Evolutionary conservation across 2,329 filamentous ascomycete genomes (phyloP), one percentile per base, ranked within the genome.

Genomic region (Epichloe elymi): DNA sequence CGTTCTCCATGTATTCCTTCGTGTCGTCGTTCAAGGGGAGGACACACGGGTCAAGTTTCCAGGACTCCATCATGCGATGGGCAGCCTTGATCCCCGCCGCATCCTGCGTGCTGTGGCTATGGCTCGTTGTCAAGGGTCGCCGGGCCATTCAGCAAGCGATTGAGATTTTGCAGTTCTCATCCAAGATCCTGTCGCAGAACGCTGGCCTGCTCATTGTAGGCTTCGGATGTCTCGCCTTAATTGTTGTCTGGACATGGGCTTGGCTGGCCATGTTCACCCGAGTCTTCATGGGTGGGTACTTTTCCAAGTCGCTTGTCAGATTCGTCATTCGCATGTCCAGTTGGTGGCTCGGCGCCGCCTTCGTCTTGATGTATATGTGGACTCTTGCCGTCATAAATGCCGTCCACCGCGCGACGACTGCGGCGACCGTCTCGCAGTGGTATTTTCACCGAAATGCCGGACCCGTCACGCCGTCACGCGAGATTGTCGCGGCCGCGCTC

Each of bases 241-340:
- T 95, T 42, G 86, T 96, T 10, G 71, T 80, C 14, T 97, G 90
- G 85, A 96, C 90, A 0, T 98, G 93, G 93, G 67, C 86, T 6
- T 98, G 93, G 93, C 80, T 97, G 58, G 82, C 83, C 59, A 96
- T 98, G 89, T 97, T 98, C 67, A 91, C 90, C 7, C 80, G 89
- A 43, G 83, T 97, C 53, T 98, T 98, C 66, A 80, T 97, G 53
- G 88, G 88, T n/a, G 93, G 93, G 0, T 86, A 90, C 65, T 82
- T 91, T 57, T 81, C 82, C 15, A 79, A 77, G 54, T 71, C 65
- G 19, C 71, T 83, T 33, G 71, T 74, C 0, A 65, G 67, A 41
- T 96, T 94, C 67, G 78, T 95, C 60, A 88, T 97, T 61, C 85
- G 88, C 62, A 72, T 85, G 17, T 88, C 88, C 53, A 95, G 85